Base-by-base conservation (phyloP, 495 filamentous ascomycete genomes). In the Neurospora sp. region DNA sequence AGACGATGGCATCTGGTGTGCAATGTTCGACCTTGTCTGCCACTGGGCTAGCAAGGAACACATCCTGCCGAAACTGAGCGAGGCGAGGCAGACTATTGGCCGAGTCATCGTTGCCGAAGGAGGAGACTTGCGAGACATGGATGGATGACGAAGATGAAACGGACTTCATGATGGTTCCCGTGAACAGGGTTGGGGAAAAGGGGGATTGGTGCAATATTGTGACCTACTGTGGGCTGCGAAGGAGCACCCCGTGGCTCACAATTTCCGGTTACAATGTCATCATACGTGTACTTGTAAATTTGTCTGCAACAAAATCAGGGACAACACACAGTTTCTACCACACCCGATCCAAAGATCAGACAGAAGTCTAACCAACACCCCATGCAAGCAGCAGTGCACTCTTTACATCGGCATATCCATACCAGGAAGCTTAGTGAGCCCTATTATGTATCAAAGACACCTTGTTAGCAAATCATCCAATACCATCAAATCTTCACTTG, bases 401-500 rank as follows among this genome's bases (percentile, higher is more conserved):
- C 35, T 65, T 74, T 68, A 74, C 73, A 75, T 75, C 27, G 70
- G 71, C 73, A 75, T 75, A 69, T 74, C 74, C 22, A 74, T 44
- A 69, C 74, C 75, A 39, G 75, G 75, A 16, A 77, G 75, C 70
- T 73, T 73, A 20, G 72, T 76, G 69, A 81, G 78, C 73, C 72
- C 65, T 70, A 39, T n/a, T n/a, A n/a, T n/a, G n/a, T n/a, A n/a
- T 70, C 40, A 69, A 37, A n/a, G 70, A 53, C 1, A 53, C 10
- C 4, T 20, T 14, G 35, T 70, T 53, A 44, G 14, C 65, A 39
- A 39, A 69, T 69, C 4, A 10, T 16, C 45, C 8, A 22, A 44
- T 69, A 31, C 27, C 27, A 42, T 71, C 48, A 61, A 27, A 17
- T 38, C 27, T 65, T 31, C 65, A 38, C 27, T 31, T 8, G 27